Base-by-base conservation (phyloP, 2,329 filamentous ascomycete genomes). In the Penicillium sp. region DNA sequence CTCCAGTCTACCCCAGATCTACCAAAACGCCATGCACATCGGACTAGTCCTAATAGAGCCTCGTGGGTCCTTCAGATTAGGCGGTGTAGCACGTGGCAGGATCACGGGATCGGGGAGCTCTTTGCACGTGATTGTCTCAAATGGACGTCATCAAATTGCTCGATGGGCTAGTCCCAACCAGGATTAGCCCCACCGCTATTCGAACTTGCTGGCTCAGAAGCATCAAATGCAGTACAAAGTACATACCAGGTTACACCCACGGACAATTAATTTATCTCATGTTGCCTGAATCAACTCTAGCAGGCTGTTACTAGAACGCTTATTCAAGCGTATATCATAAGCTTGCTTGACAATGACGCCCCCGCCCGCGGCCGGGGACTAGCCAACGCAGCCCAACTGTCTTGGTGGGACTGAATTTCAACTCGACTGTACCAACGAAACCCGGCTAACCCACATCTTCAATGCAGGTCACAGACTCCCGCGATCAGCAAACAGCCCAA, bases 371-470 rank as follows among this genome's bases (percentile, higher is more conserved):
- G 69, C 45, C 63, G 68, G 46, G 62, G 26, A 60, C 66, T n/a
- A 68, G 67, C 47, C 75, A 76, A 61, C 68, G 76, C 52, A 76
- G 74, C 54, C 75, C 76, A 49, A 73, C 75, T 54, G 76, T 78
- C 40, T 61, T 78, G 66, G 76, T 78, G 60, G 64, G 67, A 56
- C 43, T 30, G 10, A 40, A 43, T 18, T 26, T 26, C 35, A 27
- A 26, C 7, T 26, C 27, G 18, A 36, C 16, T 2, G 34, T 34
- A 47, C 44, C 43, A 48, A 39, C 30, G 46, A 56, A 45, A 26
- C n/a, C 41, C 43, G 53, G 43, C 57, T 65, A 55, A 64, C 29
- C 38, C 40, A 49, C 16, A 39, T 26, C 9, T 14, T 14, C 30
- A 36, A 29, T n/a, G 32, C 50, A 75, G 75, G 75, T 77, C 35